Evolutionary conservation across 257 asterid species (phyloP), one percentile per base, ranked within the genome.

Genomic region (Ligustrum vulgare): DNA sequence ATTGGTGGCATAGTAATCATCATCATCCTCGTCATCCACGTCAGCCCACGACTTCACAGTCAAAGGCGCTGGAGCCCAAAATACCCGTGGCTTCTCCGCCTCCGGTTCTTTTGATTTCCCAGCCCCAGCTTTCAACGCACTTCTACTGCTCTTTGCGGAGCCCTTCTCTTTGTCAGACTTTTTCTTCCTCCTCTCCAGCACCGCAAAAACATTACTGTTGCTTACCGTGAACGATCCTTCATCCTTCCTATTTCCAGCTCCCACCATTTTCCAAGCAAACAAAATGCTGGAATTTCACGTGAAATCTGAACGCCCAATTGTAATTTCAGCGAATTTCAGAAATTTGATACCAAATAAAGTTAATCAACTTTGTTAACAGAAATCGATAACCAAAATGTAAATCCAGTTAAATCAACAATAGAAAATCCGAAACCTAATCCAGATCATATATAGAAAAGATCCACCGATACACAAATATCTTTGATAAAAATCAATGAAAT

Each of bases 11-110:
- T 87, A 91, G 82, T 91, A 91, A 72, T 87, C 92, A 45, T 91
- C 94, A 73, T 89, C 96, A 36, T 90, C 96, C 76, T 89, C 96
- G 6, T 90, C 96, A 71, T 87, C 96, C 73, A 89, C 96, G 82
- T 89, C 96, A 0, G 94, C 96, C 96, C 94, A 90, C 9, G 94
- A 88, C 71, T 84, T 90, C 72, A 74, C 90, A 4, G 89, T 82
- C 85, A 91, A 77, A 54, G 96, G 96, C 5, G 94, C 85, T 1
- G 94, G 94, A 72, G 94, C 90, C 96, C 94, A 91, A 82, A 37
- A 84, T 37, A 91, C 90, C 75, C 75, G 67, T 23, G 67, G 87
- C 71, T 83, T 81, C 82, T 81, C 82, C 70, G 80, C 89, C 71
- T 84, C 83, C 18, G 41, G 80, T 43, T 36, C 81, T 82, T 78